phyloP scores from a whole-genome alignment of 2,329 filamentous ascomycete species.

The Epichloe gansuensis region DNA sequence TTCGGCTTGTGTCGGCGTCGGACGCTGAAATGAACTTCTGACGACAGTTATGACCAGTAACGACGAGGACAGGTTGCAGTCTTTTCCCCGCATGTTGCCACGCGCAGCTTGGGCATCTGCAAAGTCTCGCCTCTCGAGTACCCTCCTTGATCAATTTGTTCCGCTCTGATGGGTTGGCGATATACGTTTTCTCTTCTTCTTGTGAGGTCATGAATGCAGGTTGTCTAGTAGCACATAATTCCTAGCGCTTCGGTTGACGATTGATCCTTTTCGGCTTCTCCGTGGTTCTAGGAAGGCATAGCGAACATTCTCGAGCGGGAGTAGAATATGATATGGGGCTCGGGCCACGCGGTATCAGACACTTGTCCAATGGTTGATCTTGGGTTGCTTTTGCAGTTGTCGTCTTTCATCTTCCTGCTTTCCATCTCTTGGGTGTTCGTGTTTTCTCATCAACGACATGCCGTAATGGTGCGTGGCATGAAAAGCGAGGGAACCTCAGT shows the following conservation, averaged over 20 bases:
- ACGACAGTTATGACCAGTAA: slow-evolving; percentile 8
- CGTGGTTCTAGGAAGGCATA: slow-evolving; percentile 4
- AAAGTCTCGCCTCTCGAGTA: not conserved
- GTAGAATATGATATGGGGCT: slow-evolving; percentile 2
- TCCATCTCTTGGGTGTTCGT: not conserved
- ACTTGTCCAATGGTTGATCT: slow-evolving; percentile 1
- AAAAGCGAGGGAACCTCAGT: not conserved
- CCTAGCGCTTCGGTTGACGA: slow-evolving; percentile 1
- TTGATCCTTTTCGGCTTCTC: not conserved
- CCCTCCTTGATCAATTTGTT: not conserved
- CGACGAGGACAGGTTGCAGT: slow-evolving; percentile 3
- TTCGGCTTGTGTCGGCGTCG: not conserved
- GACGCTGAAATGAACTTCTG: not conserved
- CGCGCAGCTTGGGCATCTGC: not conserved
- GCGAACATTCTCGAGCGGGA: slow-evolving; percentile 5
- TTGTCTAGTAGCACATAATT: slow-evolving; percentile 2
- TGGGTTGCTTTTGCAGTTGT: not conserved
- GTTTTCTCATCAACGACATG: no score
- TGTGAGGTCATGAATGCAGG: slow-evolving; percentile 20
- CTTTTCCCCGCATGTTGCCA: not conserved
- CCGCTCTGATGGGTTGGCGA: slow-evolving; percentile 12
- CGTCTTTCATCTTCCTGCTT: not conserved
- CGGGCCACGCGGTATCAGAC: slow-evolving; percentile 5
- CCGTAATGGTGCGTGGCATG: no score
- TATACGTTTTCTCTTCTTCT: slow-evolving; percentile 17